Conservation (phyloP, 129 eudicot species). For the Artemisia argyi region DNA sequence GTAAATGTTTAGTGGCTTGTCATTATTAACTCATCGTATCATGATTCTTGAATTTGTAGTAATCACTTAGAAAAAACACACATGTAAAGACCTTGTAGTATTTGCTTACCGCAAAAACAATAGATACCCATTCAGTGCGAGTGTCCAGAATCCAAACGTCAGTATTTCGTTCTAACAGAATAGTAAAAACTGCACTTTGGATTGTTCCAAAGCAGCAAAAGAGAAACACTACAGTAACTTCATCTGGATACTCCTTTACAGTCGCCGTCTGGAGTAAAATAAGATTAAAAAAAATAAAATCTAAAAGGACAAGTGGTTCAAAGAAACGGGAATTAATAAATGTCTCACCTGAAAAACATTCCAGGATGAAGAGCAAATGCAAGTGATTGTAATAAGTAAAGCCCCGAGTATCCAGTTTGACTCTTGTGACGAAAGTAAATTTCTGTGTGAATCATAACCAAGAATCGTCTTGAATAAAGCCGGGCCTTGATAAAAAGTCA, state of each 20-base stretch:
- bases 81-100: neutral
- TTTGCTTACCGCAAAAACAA: conserved; percentile 48
- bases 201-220: conserved; percentile 58
- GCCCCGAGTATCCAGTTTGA: conserved; percentile 64
- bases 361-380: conserved; percentile 53
- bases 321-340: neutral
- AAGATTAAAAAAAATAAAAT: neutral
- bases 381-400: conserved; percentile 41
- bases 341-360: conserved; percentile 48
- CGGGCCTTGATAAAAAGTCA: conserved; percentile 51
- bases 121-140: conserved; percentile 41
- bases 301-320: conserved; percentile 4
- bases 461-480: conserved; percentile 16
- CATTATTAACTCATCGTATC: neutral
- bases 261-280: conserved; percentile 43
- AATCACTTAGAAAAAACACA: neutral
- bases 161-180: conserved; percentile 32
- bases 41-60: neutral
- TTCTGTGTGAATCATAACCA: conserved; percentile 24
- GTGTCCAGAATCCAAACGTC: conserved; percentile 43
- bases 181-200: conserved; percentile 38
- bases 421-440: conserved; percentile 31
- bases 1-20: no score
- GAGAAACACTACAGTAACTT: conserved; percentile 47
- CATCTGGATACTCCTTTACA: conserved; percentile 55